Evolutionary conservation across 345 rosid species (phyloP).

Genomic region (Citrus medica): DNA sequence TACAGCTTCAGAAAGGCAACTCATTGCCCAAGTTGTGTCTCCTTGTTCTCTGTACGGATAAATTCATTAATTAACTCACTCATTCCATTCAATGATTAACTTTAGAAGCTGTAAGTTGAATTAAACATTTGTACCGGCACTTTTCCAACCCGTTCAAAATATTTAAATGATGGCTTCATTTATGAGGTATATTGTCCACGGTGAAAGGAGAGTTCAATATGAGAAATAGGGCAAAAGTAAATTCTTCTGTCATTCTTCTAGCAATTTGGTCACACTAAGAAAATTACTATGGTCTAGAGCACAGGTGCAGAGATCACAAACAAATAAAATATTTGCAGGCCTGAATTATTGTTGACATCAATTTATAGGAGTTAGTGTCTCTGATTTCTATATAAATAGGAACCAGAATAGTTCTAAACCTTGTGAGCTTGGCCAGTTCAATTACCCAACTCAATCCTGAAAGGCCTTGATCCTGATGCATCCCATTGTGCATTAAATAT

Average conservation of each 20-base stretch:
- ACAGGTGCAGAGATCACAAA: background rate
- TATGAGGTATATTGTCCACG: background rate
- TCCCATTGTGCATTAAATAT: too few species aligned
- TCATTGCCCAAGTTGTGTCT: conserved; percentile 41
- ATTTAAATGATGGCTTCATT: background rate
- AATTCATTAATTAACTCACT: background rate
- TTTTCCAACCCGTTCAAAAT: background rate
- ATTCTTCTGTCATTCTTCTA: background rate
- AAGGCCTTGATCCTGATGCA: background rate
- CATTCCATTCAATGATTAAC: background rate
- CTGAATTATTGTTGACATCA: too few species aligned
- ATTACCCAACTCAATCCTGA: background rate
- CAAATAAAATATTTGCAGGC: background rate
- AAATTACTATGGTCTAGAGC: background rate
- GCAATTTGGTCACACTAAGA: background rate
- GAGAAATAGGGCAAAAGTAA: background rate
- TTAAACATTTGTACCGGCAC: background rate
- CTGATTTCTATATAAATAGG: background rate
- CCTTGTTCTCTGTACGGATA: conserved; percentile 47
- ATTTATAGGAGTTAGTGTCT: too few species aligned
- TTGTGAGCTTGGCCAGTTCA: background rate
- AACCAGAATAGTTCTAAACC: background rate
- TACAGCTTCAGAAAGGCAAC: conserved; percentile 72
- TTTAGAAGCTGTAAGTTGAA: background rate
- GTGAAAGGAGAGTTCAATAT: background rate